phyloP scores from a whole-genome alignment of 768 basidiomycete species.

The Lepiota venenata region DNA sequence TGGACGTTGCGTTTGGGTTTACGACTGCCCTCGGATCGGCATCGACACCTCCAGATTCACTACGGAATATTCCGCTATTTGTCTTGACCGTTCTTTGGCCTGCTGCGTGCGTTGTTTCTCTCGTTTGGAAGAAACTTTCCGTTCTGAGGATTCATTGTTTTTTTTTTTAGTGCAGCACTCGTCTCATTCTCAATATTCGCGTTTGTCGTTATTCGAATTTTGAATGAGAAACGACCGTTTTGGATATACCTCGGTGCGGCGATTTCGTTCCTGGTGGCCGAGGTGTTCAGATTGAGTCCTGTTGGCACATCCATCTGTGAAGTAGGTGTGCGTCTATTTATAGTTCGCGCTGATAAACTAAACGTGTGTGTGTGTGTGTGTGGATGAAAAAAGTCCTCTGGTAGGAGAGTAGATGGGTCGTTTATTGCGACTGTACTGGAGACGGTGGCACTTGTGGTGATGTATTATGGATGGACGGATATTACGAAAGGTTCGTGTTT shows the following conservation, averaged over 20 bases:
- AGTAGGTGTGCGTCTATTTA: slow-evolving; percentile 17
- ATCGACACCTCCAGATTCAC: slow-evolving; percentile 44
- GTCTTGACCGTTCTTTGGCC: slow-evolving; percentile 74
- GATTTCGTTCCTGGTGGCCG: slow-evolving; percentile 64
- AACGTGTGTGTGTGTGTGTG: too few species aligned
- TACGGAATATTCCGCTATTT: slow-evolving; percentile 69
- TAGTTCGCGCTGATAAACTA: neutral
- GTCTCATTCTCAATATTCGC: slow-evolving; percentile 65
- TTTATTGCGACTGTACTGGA: slow-evolving; percentile 79
- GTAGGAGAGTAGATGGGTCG: slow-evolving; percentile 69
- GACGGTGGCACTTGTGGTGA: slow-evolving; percentile 52
- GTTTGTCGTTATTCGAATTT: slow-evolving; percentile 62
- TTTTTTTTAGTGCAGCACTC: slow-evolving; percentile 48
- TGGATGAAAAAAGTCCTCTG: slow-evolving; percentile 35
- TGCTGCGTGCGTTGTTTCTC: slow-evolving; percentile 66
- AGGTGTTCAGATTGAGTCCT: slow-evolving; percentile 68
- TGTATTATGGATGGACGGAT: slow-evolving; percentile 71
- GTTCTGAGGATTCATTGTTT: too few species aligned
- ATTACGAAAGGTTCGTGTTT: slow-evolving; percentile 68
- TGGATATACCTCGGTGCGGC: slow-evolving; percentile 63
- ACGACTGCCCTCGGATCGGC: slow-evolving; percentile 50
- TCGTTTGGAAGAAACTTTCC: too few species aligned
- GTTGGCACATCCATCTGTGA: slow-evolving; percentile 68
- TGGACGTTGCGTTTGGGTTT: slow-evolving; percentile 68
- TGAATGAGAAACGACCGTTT: slow-evolving; percentile 71